A percentile compares a stretch with the other conserved stretches of the same genome.
Conservation (phyloP, 2,329 filamentous ascomycete species). For the Neospermospora avenae region DNA sequence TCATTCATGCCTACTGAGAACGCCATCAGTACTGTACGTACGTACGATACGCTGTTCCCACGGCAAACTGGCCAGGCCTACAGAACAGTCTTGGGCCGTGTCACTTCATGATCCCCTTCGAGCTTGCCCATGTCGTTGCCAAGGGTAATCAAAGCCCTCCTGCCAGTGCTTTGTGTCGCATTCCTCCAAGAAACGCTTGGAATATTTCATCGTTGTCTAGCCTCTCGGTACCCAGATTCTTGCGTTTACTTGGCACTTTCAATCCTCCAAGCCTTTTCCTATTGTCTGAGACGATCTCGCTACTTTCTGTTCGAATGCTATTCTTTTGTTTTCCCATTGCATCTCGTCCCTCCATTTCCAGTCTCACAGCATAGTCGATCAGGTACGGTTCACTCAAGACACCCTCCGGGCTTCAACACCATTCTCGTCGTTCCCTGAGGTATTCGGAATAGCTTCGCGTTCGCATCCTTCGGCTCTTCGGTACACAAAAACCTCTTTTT, state of each 20-base stretch:
- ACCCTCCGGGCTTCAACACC: neutral
- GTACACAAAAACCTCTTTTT: neutral
- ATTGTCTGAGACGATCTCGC: slow-evolving; percentile 5
- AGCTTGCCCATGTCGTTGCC: slow-evolving; percentile 1
- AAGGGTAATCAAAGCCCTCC: slow-evolving; percentile 8
- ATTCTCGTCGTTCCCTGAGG: neutral
- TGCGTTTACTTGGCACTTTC: neutral
- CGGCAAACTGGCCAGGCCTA: too few relatives aligned
- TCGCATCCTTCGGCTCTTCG: neutral
- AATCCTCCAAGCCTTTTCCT: slow-evolving; percentile 4
- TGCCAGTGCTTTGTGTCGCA: slow-evolving; percentile 1
- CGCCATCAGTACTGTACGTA: too few relatives aligned
- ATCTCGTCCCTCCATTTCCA: slow-evolving; percentile 2
- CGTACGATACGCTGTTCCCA: too few relatives aligned
- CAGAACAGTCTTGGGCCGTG: slow-evolving; percentile 8
- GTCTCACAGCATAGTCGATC: slow-evolving; percentile 4
- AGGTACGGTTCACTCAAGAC: slow-evolving; percentile 1
- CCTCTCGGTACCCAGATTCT: slow-evolving; percentile 1
- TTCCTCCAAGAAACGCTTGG: slow-evolving; percentile 1
- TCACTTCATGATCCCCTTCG: slow-evolving; percentile 17
- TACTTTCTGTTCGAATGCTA: neutral
- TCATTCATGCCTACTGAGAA: neutral
- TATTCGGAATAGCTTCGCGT: neutral
- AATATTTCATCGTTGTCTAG: slow-evolving; percentile 1
- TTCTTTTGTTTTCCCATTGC: neutral